These are phyloP conservation scores for Epichloe baconii DNA, from an alignment of 2,329 filamentous ascomycete species.

Conservation along the genomic window DNA sequence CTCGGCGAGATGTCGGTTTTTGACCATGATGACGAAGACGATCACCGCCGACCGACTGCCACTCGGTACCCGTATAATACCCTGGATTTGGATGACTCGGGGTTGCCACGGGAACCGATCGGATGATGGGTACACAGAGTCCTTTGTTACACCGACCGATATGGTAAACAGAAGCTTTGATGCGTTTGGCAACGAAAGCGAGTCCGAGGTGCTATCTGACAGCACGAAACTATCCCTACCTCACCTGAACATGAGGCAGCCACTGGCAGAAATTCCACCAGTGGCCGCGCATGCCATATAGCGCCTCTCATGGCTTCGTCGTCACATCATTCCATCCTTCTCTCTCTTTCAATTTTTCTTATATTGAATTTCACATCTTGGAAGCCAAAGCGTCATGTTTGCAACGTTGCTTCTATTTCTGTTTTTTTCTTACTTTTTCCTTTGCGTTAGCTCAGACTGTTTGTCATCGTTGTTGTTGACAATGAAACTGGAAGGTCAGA, in stretches of 20 bases:
- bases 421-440: neutral
- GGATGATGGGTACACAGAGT: constrained; percentile 32
- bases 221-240: constrained; percentile 52
- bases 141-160: constrained; percentile 40
- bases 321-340: neutral
- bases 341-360: neutral
- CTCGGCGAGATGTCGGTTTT: constrained; percentile 26
- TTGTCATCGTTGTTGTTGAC: neutral
- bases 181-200: constrained; percentile 27
- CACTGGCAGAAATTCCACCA: constrained; percentile 12
- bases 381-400: neutral
- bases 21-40: constrained; percentile 29
- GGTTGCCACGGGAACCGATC: constrained; percentile 23
- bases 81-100: constrained; percentile 20
- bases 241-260: constrained; percentile 36
- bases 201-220: constrained; percentile 34
- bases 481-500: neutral
- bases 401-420: neutral
- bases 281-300: constrained; percentile 14
- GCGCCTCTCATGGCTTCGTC: no score
- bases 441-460: neutral
- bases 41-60: constrained; percentile 3
- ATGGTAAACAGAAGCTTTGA: constrained; percentile 26
- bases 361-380: neutral
- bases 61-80: neutral